Evolutionary conservation across 164 flowering plant species (phyloP).

Genomic region (Tetrastigma voinierianum): DNA sequence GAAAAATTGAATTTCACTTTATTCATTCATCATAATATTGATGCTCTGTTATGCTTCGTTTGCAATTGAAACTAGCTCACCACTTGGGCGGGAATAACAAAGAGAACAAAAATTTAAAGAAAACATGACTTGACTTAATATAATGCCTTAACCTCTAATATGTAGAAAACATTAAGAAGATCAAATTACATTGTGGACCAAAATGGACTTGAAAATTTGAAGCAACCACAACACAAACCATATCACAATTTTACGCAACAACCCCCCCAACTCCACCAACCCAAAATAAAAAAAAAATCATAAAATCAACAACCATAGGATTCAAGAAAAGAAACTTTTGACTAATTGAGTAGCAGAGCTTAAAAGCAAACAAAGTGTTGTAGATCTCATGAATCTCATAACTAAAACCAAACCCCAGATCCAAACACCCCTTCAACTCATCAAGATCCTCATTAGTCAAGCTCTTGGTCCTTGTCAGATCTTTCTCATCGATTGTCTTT

Average conservation of each 20-base stretch:
- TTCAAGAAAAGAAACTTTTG: slow-evolving; percentile 43
- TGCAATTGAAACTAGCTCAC: too few relatives aligned
- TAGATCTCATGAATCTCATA: slow-evolving; percentile 88
- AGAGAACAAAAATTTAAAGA: too few relatives aligned
- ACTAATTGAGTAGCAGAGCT: slow-evolving; percentile 86
- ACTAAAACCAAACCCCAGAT: slow-evolving; percentile 85
- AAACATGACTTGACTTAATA: too few relatives aligned
- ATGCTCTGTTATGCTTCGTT: too few relatives aligned
- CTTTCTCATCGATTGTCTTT: slow-evolving; percentile 41
- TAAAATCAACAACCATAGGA: not conserved
- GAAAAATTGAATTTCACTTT: too few relatives aligned
- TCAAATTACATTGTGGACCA: not conserved
- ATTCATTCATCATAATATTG: too few relatives aligned
- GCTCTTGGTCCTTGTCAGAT: slow-evolving; percentile 61
- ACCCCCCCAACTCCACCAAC: too few relatives aligned
- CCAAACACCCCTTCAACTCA: slow-evolving; percentile 83
- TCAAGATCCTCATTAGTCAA: slow-evolving; percentile 76
- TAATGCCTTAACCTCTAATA: too few relatives aligned
- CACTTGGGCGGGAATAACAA: too few relatives aligned
- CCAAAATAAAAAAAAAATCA: too few relatives aligned
- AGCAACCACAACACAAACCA: not conserved
- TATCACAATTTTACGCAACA: not conserved
- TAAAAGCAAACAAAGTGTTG: slow-evolving; percentile 80
- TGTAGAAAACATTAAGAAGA: not conserved
- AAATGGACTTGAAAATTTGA: too few relatives aligned